Base-by-base conservation (phyloP, 345 rosid genomes). In the Eucalyptus pauciflora region DNA sequence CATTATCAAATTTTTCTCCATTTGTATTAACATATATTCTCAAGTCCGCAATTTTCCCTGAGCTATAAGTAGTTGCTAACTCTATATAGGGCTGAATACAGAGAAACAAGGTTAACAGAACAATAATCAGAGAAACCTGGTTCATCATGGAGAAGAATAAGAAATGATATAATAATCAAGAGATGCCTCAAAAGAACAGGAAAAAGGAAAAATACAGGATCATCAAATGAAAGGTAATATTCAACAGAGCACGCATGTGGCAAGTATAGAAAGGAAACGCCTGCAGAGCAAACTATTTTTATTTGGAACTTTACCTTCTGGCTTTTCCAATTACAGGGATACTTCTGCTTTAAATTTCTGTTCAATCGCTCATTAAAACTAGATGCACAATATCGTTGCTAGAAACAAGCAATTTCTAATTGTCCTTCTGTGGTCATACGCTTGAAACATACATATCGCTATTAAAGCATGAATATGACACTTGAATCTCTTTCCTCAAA, bases 81-180 rank as follows among this genome's bases (percentile, higher is more conserved):
- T 97, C 99, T 50, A 91, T 71, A 89, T 98, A 98, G 51, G 93
- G 91, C 99, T 98, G 95, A 89, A 64, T 90, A 91, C 90, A 87
- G 67, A 37, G 20, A 45, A 64, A 15, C 52, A 31, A 49, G 27
- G 37, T 60, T 7, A n/a, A 91, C 89, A 86, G 29, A 41, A 88
- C 20, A n/a, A 89, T 85, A 54, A 64, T 56, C 83, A 49, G 86
- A 11, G 45, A 86, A n/a, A 25, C 60, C 15, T 1, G 45, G 46
- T 33, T 71, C 27, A 71, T 37, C 13, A 71, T 71, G 46, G 46
- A 71, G 25, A 71, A 71, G 46, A 37, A 18, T 41, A 71, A 71
- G 6, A 71, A 71, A 71, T 7, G 6, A 43, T 18, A 37, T 43
- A 71, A 71, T 71, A 71, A 71, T 71, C 46, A 71, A 71, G 46